phyloP scores from a whole-genome alignment of 192 early-diverging fungal species.

The Dispira parvispora region DNA sequence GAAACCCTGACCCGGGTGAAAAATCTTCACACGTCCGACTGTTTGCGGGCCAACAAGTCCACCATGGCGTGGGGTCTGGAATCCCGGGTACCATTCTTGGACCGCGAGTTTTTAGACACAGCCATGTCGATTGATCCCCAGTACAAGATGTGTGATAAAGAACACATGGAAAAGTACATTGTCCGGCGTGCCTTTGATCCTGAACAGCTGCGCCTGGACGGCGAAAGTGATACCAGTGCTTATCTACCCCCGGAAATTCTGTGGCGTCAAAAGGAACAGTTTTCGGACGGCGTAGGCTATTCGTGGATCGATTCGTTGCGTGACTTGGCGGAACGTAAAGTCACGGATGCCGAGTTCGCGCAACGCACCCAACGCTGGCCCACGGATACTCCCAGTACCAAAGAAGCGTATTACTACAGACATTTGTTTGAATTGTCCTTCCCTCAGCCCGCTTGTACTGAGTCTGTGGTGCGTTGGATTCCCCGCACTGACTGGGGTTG shows the following conservation, averaged over 20 bases:
- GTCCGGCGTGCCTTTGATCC: conserved; percentile 93
- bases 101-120: conserved; percentile 80
- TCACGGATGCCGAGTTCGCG: conserved; percentile 67
- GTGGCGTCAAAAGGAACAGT: conserved; percentile 99
- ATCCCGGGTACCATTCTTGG: conserved; percentile 94
- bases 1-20: conserved; percentile 87
- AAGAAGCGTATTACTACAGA: conserved; percentile 95
- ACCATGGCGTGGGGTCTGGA: conserved; percentile 99
- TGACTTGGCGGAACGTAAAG: conserved; percentile 40
- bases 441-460: conserved; percentile 79
- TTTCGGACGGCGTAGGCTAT: conserved; percentile 97
- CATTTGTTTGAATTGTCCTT: conserved; percentile 85
- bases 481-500: conserved; percentile 97
- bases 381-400: conserved; percentile 80
- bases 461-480: conserved; percentile 88
- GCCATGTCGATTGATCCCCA: conserved; percentile 76
- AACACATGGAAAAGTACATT: conserved; percentile 86
- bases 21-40: conserved; percentile 93
- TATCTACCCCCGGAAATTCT: conserved; percentile 81
- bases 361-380: conserved; percentile 52
- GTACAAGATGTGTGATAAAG: conserved; percentile 62
- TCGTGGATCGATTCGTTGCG: conserved; percentile 95
- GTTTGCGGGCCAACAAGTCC: conserved; percentile 95
- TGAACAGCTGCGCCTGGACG: conserved; percentile 23
- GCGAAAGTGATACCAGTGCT: conserved; percentile 41